These are phyloP conservation scores for Collariella sp. DNA, from an alignment of 495 filamentous ascomycete genomes.

Conservation along the genomic window DNA sequence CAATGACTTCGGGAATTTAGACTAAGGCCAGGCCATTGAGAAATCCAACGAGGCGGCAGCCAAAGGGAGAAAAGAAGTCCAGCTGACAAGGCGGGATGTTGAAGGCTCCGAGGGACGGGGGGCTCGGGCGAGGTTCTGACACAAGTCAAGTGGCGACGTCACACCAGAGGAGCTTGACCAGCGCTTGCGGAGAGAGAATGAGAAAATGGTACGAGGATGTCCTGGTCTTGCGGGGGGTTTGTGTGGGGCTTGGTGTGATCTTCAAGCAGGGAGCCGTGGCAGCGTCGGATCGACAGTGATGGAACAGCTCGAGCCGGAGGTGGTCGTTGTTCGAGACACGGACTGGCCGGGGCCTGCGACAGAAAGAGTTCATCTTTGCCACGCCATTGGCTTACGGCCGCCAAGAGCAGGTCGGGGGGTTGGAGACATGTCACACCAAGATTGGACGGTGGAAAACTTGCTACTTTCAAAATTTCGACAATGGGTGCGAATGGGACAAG, in stretches of 20 bases:
- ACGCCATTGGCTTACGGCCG: background rate
- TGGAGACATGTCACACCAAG: no score
- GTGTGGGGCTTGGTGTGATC: slow-evolving; percentile 12
- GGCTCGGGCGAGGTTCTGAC: background rate
- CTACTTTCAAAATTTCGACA: no score
- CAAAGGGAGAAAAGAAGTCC: background rate
- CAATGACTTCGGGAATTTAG: background rate
- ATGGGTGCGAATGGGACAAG: no score
- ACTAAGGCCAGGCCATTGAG: slow-evolving; percentile 4
- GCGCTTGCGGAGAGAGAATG: background rate
- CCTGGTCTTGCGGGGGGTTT: background rate
- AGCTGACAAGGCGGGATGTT: slow-evolving; percentile 1
- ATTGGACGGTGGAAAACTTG: no score
- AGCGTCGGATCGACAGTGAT: slow-evolving; percentile 30
- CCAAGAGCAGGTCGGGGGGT: background rate
- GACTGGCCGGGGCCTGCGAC: slow-evolving; percentile 17
- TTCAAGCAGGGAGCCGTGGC: slow-evolving; percentile 6
- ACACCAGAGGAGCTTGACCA: background rate
- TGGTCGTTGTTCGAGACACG: slow-evolving; percentile 15
- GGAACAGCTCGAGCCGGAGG: slow-evolving; percentile 23
- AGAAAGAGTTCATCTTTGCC: slow-evolving; percentile 9
- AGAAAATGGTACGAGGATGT: background rate
- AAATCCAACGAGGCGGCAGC: background rate
- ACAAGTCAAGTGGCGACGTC: background rate
- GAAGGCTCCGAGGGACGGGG: slow-evolving; percentile 5